A percentile compares a stretch with the other conserved stretches of the same genome.
phyloP scores from a whole-genome alignment of 2,329 filamentous ascomycete species.

The Incumbomyces delicatus region DNA sequence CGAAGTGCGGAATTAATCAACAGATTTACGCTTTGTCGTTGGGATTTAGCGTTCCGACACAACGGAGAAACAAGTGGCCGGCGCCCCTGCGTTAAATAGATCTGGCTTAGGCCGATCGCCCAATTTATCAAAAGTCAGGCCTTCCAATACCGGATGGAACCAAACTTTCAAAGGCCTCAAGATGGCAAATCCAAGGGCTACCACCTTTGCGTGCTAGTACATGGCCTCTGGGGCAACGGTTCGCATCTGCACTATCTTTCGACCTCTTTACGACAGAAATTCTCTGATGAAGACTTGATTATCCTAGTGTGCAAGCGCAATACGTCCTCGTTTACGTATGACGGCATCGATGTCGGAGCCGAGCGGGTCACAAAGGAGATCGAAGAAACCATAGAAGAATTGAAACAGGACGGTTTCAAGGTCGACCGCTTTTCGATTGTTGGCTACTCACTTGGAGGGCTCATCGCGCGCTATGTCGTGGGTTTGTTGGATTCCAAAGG shows the following conservation, averaged over 20 bases:
- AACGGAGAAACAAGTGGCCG: too few species aligned
- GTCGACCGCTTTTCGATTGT: constrained; percentile 77
- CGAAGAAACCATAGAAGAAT: constrained; percentile 46
- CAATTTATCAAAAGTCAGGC: constrained; percentile 21
- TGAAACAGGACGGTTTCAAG: constrained; percentile 53
- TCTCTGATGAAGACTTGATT: constrained; percentile 43
- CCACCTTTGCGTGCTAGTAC: constrained; percentile 53
- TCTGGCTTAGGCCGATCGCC: too few species aligned
- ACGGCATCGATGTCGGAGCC: constrained; percentile 59
- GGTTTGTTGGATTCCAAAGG: constrained; percentile 75
- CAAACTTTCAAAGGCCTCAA: constrained; percentile 10
- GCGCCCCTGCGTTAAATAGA: too few species aligned
- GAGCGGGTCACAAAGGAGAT: constrained; percentile 56
- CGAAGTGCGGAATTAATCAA: too few species aligned
- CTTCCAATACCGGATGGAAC: constrained; percentile 20
- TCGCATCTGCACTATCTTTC: constrained; percentile 46
- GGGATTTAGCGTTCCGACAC: too few species aligned
- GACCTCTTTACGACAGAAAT: constrained; percentile 40
- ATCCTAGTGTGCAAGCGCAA: constrained; percentile 49
- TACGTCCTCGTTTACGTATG: constrained; percentile 46
- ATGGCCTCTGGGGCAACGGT: constrained; percentile 52
- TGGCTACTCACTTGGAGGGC: constrained; percentile 81
- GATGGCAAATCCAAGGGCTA: constrained; percentile 25
- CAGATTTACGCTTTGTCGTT: too few species aligned
- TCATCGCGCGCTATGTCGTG: constrained; percentile 77